Evolutionary conservation across 495 filamentous ascomycete genomes (phyloP), one percentile per base, ranked within the genome.

Genomic region (Penicillium nucicola): DNA sequence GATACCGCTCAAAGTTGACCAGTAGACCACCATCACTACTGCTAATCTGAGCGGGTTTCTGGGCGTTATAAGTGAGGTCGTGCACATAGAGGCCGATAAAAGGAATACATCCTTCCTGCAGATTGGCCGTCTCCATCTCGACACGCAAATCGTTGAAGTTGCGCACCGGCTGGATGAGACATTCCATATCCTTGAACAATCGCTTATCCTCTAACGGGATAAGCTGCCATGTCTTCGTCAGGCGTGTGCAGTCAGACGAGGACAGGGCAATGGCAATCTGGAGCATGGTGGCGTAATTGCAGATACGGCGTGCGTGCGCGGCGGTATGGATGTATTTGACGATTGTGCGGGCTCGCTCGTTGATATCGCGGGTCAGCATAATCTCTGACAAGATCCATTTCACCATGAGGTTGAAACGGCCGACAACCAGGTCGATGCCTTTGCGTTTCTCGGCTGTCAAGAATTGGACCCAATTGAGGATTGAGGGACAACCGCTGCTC

Each of bases 381-480:
- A 92, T 83, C 65, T 97, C 91, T 2, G 92, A 97, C 18, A 95
- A 77, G 12, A 87, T 86, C 95, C 95, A 99, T 75, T 96, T 97
- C 42, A 95, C 92, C 79, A 97, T 88, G 53, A 99, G 78, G 65
- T 97, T 97, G 75, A 97, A 97, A 31, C 95, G 87, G 15, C 92
- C 90, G 56, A 96, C 90, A 17, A 96, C 91, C n/a, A 99, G 78
- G 58, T 97, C 93, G 44, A 97, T 89, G 17, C 93, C 93, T 31
- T 83, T 86, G 19, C 87, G 87, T 51, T 95, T 84, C 13, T 85
- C 82, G n/a, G 84, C 80, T 23, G 83, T 81, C 11, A 99, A 79
- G 62, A 93, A 97, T 41, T 93, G 85, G n/a, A 96, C 90, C 95
- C 95, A 99, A 55, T 84, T 82, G 28, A 80, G 76, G 9, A 78